These are phyloP conservation scores for Cutaneotrichosporon arboriforme DNA, from an alignment of 1,284 basidiomycete species.

Conservation along the genomic window DNA sequence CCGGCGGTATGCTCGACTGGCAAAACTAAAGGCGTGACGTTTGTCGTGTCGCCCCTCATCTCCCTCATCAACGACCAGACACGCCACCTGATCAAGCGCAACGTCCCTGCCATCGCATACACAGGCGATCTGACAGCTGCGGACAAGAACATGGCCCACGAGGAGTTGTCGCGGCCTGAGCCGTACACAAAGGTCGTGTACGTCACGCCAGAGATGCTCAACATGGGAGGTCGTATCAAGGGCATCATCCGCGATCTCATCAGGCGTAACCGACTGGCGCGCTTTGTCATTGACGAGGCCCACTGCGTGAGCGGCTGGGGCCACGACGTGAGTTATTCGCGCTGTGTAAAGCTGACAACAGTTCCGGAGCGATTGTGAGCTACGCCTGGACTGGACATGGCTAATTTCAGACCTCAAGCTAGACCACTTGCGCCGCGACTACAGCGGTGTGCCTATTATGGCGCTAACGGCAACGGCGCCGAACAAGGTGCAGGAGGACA, in stretches of 20 bases:
- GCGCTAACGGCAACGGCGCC: conserved; percentile 94
- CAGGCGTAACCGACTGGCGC: conserved; percentile 58
- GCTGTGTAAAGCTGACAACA: conserved; percentile 16
- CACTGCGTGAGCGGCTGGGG: conserved; percentile 70
- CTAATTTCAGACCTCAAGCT: conserved; percentile 55
- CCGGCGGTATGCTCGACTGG: conserved; percentile 76
- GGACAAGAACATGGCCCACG: conserved; percentile 50
- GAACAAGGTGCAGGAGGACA: conserved; percentile 67
- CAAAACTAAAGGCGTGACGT: conserved; percentile 70
- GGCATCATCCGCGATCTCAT: conserved; percentile 59
- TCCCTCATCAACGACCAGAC: conserved; percentile 92
- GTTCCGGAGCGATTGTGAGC: conserved; percentile 47
- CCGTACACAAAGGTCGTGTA: conserved; percentile 64
- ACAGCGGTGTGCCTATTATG: conserved; percentile 81
- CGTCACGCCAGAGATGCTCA: conserved; percentile 87
- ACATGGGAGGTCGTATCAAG: conserved; percentile 58
- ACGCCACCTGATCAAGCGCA: conserved; percentile 59
- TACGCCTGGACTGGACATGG: too few species aligned
- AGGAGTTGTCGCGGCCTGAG: conserved; percentile 49
- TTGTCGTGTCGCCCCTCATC: conserved; percentile 85
- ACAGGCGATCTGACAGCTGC: conserved; percentile 56
- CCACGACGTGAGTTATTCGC: conserved; percentile 42
- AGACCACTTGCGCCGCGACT: conserved; percentile 63
- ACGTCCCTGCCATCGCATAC: conserved; percentile 67
- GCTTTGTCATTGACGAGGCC: conserved; percentile 94